Evolutionary conservation across 352 stramenopile species (phyloP).

Genomic region (Phytophthora nicotianae): DNA sequence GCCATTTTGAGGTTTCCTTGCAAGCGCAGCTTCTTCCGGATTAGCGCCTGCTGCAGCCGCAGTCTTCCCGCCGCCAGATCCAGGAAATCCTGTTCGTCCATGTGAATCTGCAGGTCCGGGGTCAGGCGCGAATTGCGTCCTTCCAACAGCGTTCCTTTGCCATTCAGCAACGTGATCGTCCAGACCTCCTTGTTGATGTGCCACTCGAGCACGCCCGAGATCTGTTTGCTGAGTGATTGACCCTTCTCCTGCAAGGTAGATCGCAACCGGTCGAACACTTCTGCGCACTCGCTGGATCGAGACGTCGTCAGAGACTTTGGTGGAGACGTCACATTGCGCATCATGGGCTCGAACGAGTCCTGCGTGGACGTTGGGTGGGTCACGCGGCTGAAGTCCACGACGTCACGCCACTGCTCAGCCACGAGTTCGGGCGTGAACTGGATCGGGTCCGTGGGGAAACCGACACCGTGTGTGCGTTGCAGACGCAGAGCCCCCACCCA

Average conservation of each 20-base stretch:
- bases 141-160: slow-evolving; percentile 52
- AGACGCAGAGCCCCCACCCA: slow-evolving; percentile 72
- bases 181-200: slow-evolving; percentile 75
- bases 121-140: slow-evolving; percentile 52
- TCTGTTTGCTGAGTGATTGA: slow-evolving; percentile 55
- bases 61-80: slow-evolving; percentile 63
- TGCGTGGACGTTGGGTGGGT: slow-evolving; percentile 73
- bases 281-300: slow-evolving; percentile 55
- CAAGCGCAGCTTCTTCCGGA: slow-evolving; percentile 67
- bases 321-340: slow-evolving; percentile 63
- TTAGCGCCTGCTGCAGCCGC: slow-evolving; percentile 64
- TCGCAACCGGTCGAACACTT: slow-evolving; percentile 63
- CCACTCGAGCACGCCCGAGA: slow-evolving; percentile 68
- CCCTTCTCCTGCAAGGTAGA: slow-evolving; percentile 48
- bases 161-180: slow-evolving; percentile 64
- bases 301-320: slow-evolving; percentile 62
- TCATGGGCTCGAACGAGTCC: slow-evolving; percentile 79
- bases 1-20: slow-evolving; percentile 75
- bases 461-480: slow-evolving; percentile 72
- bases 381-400: slow-evolving; percentile 68
- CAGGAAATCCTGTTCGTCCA: slow-evolving; percentile 74
- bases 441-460: slow-evolving; percentile 61
- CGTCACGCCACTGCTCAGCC: slow-evolving; percentile 69
- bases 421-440: slow-evolving; percentile 71
- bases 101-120: slow-evolving; percentile 63